Conservation (phyloP, 495 filamentous ascomycete genomes). For the Aspergillus cavernicola region DNA sequence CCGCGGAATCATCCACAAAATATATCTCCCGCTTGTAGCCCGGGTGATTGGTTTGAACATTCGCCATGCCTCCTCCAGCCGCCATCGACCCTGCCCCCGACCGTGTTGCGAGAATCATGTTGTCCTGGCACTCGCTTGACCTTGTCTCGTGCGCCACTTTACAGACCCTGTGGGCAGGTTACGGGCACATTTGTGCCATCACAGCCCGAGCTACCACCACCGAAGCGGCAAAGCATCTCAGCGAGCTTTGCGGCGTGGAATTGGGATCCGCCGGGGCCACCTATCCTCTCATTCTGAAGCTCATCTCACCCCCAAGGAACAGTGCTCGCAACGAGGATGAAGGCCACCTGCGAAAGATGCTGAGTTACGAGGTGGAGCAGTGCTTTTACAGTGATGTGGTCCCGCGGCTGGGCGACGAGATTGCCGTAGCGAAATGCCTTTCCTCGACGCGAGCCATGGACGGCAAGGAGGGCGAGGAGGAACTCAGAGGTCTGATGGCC, state of each 20-base stretch:
- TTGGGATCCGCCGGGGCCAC: conserved; percentile 13
- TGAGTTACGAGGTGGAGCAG: conserved; percentile 38
- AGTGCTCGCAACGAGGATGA: conserved; percentile 22
- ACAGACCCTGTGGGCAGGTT: conserved; percentile 40
- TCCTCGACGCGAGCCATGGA: conserved; percentile 26
- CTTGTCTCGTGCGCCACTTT: conserved; percentile 32
- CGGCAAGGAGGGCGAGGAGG: conserved; percentile 13
- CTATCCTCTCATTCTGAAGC: conserved; percentile 35
- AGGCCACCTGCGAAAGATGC: conserved; percentile 38
- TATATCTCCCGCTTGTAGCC: too few species aligned
- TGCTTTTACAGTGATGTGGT: conserved; percentile 32
- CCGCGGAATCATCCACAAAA: too few species aligned
- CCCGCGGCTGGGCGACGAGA: conserved; percentile 23
- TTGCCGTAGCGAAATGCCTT: conserved; percentile 32
- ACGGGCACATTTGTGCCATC: conserved; percentile 34
- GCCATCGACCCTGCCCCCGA: conserved; percentile 13
- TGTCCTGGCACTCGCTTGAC: conserved; percentile 32
- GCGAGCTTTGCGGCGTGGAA: conserved; percentile 22
- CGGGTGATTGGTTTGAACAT: too few species aligned
- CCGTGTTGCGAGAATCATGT: conserved; percentile 31
- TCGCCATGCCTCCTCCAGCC: too few species aligned
- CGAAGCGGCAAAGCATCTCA: conserved; percentile 22
- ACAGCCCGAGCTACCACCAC: conserved; percentile 26
- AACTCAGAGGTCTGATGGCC: conserved; percentile 29
- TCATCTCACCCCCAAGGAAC: conserved; percentile 31